Evolutionary conservation across 441 rosid genomes (phyloP).

Genomic region (Jatropha podagrica): DNA sequence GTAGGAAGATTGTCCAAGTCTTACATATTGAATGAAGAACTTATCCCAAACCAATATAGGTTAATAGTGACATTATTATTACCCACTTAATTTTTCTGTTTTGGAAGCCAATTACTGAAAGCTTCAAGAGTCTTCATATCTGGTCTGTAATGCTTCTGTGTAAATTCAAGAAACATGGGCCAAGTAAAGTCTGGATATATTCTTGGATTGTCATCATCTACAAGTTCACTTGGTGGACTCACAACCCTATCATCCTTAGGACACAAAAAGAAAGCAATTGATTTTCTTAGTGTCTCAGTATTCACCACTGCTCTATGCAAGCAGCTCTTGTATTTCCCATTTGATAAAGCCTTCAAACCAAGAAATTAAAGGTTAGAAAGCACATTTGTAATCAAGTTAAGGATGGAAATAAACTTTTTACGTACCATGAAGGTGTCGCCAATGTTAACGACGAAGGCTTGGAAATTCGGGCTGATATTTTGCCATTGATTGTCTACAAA

Average conservation of each 20-base stretch:
- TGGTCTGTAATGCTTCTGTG: slow-evolving; percentile 96
- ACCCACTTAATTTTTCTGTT: no score
- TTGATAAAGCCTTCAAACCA: slow-evolving; percentile 70
- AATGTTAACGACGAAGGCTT: slow-evolving; percentile 87
- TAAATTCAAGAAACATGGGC: slow-evolving; percentile 84
- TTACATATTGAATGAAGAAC: no score
- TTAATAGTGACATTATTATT: not conserved
- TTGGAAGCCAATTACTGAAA: slow-evolving; percentile 70
- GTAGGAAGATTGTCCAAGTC: no score
- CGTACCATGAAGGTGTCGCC: slow-evolving; percentile 95
- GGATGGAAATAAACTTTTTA: slow-evolving; percentile 22
- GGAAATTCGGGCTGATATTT: slow-evolving; percentile 61
- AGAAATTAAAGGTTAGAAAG: not conserved
- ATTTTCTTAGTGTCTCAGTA: slow-evolving; percentile 66
- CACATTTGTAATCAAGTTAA: not conserved
- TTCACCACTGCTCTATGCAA: slow-evolving; percentile 95
- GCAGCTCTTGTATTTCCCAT: slow-evolving; percentile 87
- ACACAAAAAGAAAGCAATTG: slow-evolving; percentile 95
- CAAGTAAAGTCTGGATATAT: slow-evolving; percentile 90
- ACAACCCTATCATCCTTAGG: slow-evolving; percentile 77
- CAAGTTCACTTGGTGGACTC: slow-evolving; percentile 68
- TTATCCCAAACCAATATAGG: not conserved
- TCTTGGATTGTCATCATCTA: slow-evolving; percentile 47
- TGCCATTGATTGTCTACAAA: slow-evolving; percentile 83
- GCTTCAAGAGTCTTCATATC: slow-evolving; percentile 88